A percentile compares a stretch with the other conserved stretches of the same genome.
Evolutionary conservation across 2,329 filamentous ascomycete species (phyloP).

Genomic region (Chaetomium strumarium): DNA sequence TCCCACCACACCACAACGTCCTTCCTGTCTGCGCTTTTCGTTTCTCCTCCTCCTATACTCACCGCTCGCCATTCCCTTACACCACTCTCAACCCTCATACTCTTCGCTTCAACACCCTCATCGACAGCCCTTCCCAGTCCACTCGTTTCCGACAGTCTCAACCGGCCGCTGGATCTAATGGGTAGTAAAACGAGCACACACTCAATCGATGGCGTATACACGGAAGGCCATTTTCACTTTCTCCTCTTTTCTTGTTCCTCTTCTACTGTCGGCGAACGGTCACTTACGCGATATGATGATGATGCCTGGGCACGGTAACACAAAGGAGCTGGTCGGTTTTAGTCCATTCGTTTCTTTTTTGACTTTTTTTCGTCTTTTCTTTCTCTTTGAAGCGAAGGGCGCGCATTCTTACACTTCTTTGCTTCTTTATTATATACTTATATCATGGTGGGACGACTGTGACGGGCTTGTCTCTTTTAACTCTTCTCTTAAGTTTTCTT

Average conservation of each 20-base stretch:
- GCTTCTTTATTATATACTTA: conserved; percentile 5
- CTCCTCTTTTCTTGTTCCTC: background rate
- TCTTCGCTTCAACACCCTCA: background rate
- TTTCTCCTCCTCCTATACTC: background rate
- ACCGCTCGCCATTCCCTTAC: background rate
- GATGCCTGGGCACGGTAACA: conserved; percentile 1
- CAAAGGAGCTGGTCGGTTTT: conserved; percentile 4
- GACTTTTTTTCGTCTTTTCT: background rate
- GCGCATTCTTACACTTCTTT: conserved; percentile 1
- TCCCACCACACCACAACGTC: background rate
- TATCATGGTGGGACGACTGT: background rate
- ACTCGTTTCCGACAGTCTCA: background rate
- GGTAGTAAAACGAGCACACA: background rate
- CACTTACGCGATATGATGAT: background rate
- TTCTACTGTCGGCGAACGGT: background rate
- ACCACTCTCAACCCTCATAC: background rate
- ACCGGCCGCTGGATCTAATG: conserved; percentile 9
- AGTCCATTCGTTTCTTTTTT: conserved; percentile 2
- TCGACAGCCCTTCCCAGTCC: background rate
- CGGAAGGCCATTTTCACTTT: background rate
- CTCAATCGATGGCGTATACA: background rate
- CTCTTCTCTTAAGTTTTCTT: conserved; percentile 1
- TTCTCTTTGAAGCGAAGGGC: background rate
- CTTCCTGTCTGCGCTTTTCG: background rate
- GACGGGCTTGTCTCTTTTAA: background rate